Evolutionary conservation across 495 filamentous ascomycete species (phyloP), one percentile per base, ranked within the genome.

Genomic region (Xylaria cubensis): DNA sequence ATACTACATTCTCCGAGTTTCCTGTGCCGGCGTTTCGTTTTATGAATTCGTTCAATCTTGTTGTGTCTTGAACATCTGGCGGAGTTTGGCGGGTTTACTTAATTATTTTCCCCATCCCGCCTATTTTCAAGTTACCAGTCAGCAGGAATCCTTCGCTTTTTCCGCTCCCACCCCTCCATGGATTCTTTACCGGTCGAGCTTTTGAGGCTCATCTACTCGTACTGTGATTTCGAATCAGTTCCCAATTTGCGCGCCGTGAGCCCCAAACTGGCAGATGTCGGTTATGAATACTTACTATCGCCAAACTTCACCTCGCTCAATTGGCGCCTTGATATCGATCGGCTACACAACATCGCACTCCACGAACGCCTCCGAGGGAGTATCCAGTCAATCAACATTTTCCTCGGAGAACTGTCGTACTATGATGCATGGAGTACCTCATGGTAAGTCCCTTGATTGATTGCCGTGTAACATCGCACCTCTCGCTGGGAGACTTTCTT

Each of bases 121-220:
- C 71, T 63, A 55, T 63, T 39, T 50, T 63, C 53, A 19, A 29
- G 13, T n/a, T 66, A 12, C 44, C 42, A 29, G 59, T 56, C 58
- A 53, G 59, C 58, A 53, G 46, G 2, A 53, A 63, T 51, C 55
- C 67, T 8, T 62, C 64, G 10, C 46, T 19, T 17, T n/a, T 24
- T 17, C n/a, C 59, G 58, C 65, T 41, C 10, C 32, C 41, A 46
- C 62, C 67, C 70, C 69, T 21, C 59, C 75, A 79, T 79, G 77
- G 77, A 79, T 76, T 74, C 69, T 65, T 79, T 85, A 55, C 84
- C 84, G 13, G 83, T 85, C 64, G 84, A 86, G 80, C 81, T 86
- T 58, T 68, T 86, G 50, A 78, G 81, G 71, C 82, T 85, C 76
- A 80, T 86, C 74, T 86, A 81, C 70, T 75, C 80, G 53, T 79